Percentiles rank a stretch among this genome's conserved stretches.
Conservation (phyloP, 2,329 filamentous ascomycete genomes). For the Microsporum audouinii region DNA sequence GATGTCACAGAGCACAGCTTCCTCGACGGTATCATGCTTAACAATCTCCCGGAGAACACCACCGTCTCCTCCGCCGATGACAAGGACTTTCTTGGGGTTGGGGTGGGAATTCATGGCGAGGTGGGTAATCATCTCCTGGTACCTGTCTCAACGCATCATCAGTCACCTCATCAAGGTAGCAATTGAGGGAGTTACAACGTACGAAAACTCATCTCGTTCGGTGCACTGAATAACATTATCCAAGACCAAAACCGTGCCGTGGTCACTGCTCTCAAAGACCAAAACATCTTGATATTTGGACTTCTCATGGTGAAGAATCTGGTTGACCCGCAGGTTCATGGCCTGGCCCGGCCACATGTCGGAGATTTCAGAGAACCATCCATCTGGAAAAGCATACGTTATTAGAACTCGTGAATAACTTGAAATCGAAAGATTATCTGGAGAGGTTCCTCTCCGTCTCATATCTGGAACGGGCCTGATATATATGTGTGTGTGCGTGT, state of each 20-base stretch:
- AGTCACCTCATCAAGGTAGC: neutral
- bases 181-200: conserved; percentile 22
- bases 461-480: conserved; percentile 8
- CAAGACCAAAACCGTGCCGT: conserved; percentile 89
- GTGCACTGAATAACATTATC: conserved; percentile 99
- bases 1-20: conserved; percentile 95
- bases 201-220: conserved; percentile 95
- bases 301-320: conserved; percentile 98
- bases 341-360: conserved; percentile 99
- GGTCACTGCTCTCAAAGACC: conserved; percentile 95
- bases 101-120: conserved; percentile 98
- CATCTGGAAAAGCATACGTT: conserved; percentile 52
- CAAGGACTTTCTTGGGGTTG: conserved; percentile 93
- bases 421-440: conserved; percentile 7
- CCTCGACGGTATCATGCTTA: conserved; percentile 96
- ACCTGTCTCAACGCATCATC: conserved; percentile 34
- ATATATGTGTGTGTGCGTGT: neutral
- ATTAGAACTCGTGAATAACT: conserved; percentile 8
- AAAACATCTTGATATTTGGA: conserved; percentile 98
- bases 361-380: conserved; percentile 99
- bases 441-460: conserved; percentile 13
- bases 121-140: conserved; percentile 99
- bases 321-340: conserved; percentile 96
- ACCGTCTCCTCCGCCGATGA: conserved; percentile 95
- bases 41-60: conserved; percentile 96